phyloP scores from a whole-genome alignment of 352 stramenopile genomes.

The Phytophthora colocasiae region DNA sequence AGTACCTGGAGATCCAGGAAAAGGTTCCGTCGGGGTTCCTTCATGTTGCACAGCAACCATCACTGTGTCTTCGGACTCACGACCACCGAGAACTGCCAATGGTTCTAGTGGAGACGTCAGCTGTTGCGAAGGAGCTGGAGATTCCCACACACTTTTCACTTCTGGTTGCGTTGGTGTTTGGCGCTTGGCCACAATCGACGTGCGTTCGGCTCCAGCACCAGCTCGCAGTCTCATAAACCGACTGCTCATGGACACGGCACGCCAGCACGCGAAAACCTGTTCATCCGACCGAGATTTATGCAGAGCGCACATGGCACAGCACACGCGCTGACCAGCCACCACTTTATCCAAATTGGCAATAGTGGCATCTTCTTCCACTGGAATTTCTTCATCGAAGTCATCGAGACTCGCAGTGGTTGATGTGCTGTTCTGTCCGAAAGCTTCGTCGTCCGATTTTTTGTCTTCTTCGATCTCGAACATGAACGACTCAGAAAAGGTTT shows the following conservation, averaged over 20 bases:
- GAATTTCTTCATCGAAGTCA: conserved; percentile 22
- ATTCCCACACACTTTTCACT: conserved; percentile 27
- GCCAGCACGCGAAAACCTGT: conserved; percentile 48
- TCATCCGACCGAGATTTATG: conserved; percentile 44
- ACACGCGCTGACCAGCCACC: conserved; percentile 36
- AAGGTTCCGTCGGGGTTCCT: conserved; percentile 39
- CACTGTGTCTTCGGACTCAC: conserved; percentile 6
- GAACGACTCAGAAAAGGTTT: conserved; percentile 46
- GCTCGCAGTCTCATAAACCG: conserved; percentile 35
- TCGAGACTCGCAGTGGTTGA: conserved; percentile 28
- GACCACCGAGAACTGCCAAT: conserved; percentile 23
- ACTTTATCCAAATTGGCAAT: conserved; percentile 21
- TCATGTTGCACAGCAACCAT: conserved; percentile 31
- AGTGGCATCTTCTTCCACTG: conserved; percentile 11
- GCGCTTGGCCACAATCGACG: conserved; percentile 21
- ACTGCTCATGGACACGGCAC: conserved; percentile 30
- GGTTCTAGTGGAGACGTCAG: conserved; percentile 31
- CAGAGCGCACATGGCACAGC: conserved; percentile 53
- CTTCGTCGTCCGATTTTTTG: conserved; percentile 3
- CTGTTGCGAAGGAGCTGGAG: conserved; percentile 24
- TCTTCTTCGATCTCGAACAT: conserved; percentile 25
- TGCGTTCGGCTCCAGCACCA: conserved; percentile 16
- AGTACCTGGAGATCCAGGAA: conserved; percentile 33
- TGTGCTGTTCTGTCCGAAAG: conserved; percentile 24
- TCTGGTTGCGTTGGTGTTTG: neutral